Percentiles rank a stretch among this genome's conserved stretches.
phyloP scores from a whole-genome alignment of 495 filamentous ascomycete genomes.

The Hyaloscypha variabilis region DNA sequence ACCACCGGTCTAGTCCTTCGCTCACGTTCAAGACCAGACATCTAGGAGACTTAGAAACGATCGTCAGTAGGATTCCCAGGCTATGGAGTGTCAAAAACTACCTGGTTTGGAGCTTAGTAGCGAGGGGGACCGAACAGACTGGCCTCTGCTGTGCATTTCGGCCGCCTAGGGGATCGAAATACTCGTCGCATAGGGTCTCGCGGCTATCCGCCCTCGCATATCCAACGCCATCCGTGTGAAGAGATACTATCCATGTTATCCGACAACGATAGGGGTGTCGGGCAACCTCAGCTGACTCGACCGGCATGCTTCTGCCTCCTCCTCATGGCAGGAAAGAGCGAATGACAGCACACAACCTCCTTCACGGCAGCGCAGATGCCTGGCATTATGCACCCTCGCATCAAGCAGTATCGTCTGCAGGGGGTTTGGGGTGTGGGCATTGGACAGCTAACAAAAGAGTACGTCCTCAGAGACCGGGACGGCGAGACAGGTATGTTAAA shows the following conservation, averaged over 20 bases:
- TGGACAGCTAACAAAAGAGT: no score
- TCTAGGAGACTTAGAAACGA: slow-evolving; percentile 24
- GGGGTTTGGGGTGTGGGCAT: slow-evolving; percentile 9
- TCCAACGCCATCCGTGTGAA: slow-evolving; percentile 17
- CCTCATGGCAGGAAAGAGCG: slow-evolving; percentile 10
- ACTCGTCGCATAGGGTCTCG: slow-evolving; percentile 13
- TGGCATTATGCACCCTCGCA: slow-evolving; percentile 23
- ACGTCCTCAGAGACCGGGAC: no score
- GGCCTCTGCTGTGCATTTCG: slow-evolving; percentile 23
- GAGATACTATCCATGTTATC: no score
- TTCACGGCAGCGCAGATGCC: slow-evolving; percentile 13
- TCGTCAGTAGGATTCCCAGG: slow-evolving; percentile 17
- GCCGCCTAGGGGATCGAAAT: slow-evolving; percentile 26
- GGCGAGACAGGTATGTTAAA: no score
- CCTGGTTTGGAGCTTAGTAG: slow-evolving; percentile 21
- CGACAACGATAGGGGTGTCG: slow-evolving; percentile 17
- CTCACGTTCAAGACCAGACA: slow-evolving; percentile 23
- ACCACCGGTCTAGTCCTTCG: slow-evolving; percentile 11
- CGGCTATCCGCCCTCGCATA: slow-evolving; percentile 5
- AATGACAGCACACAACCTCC: slow-evolving; percentile 20
- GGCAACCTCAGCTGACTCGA: slow-evolving; percentile 11
- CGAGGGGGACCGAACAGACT: slow-evolving; percentile 11
- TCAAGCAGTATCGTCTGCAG: slow-evolving; percentile 22
- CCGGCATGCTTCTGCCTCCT: slow-evolving; percentile 10
- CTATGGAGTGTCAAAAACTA: slow-evolving; percentile 24